Conservation (phyloP, 2,329 filamentous ascomycete species). For the Fusarium ramigenum region DNA sequence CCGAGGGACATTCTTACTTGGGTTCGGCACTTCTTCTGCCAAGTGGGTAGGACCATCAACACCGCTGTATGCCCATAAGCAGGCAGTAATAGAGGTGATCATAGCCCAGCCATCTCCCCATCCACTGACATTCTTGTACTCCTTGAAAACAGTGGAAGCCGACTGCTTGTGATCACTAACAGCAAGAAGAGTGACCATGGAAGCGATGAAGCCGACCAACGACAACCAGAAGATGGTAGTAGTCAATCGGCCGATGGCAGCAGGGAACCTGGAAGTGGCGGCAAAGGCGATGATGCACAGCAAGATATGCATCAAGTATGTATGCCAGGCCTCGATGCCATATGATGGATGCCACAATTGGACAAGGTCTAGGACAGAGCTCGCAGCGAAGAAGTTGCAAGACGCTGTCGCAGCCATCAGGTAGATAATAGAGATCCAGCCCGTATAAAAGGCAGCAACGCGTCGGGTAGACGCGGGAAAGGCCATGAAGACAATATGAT, state of each 20-base stretch:
- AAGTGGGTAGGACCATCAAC: slow-evolving; percentile 37
- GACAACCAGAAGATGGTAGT: slow-evolving; percentile 38
- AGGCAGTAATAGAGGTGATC: slow-evolving; percentile 37
- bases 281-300: slow-evolving; percentile 37
- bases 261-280: slow-evolving; percentile 30
- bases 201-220: slow-evolving; percentile 37
- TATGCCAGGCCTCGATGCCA: slow-evolving; percentile 37
- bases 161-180: slow-evolving; percentile 37
- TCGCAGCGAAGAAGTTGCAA: slow-evolving; percentile 41
- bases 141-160: slow-evolving; percentile 24
- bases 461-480: slow-evolving; percentile 37
- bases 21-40: slow-evolving; percentile 40
- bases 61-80: slow-evolving; percentile 39
- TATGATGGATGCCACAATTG: slow-evolving; percentile 34
- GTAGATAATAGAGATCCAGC: slow-evolving; percentile 40
- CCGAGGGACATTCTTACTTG: slow-evolving; percentile 39
- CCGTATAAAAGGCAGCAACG: slow-evolving; percentile 38
- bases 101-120: slow-evolving; percentile 41
- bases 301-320: slow-evolving; percentile 38
- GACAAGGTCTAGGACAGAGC: slow-evolving; percentile 37
- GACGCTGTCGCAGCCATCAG: slow-evolving; percentile 40
- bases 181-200: slow-evolving; percentile 31
- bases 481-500: slow-evolving; percentile 42
- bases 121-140: slow-evolving; percentile 39
- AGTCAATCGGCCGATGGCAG: slow-evolving; percentile 37